Evolutionary conservation across 768 basidiomycete species (phyloP).

Genomic region (Pisolithus tinctorius): DNA sequence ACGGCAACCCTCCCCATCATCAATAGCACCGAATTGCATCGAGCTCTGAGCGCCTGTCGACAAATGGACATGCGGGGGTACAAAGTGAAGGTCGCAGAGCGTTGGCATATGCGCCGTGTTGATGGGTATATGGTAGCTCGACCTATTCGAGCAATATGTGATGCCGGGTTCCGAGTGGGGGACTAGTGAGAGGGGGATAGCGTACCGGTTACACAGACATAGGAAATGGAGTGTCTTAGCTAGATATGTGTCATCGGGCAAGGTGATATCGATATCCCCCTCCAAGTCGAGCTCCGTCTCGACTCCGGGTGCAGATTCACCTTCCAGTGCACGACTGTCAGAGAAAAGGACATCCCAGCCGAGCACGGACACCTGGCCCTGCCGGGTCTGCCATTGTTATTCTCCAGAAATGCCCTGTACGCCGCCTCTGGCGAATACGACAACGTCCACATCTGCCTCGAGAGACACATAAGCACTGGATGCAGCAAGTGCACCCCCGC

Average conservation of each 20-base stretch:
- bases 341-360: conserved; percentile 36
- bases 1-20: conserved; percentile 88
- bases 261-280: conserved; percentile 35
- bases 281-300: conserved; percentile 10
- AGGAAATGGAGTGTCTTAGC: conserved; percentile 25
- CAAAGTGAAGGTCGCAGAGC: conserved; percentile 86
- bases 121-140: conserved; percentile 57
- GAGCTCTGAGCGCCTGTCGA: conserved; percentile 38
- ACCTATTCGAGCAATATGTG: conserved; percentile 50
- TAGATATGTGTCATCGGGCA: conserved; percentile 46
- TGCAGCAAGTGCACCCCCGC: too few species aligned
- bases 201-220: conserved; percentile 84
- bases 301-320: neutral
- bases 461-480: too few species aligned
- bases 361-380: conserved; percentile 50
- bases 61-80: conserved; percentile 62
- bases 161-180: conserved; percentile 37
- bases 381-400: conserved; percentile 53
- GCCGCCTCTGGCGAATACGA: conserved; percentile 52
- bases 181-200: conserved; percentile 35
- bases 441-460: conserved; percentile 69
- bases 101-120: conserved; percentile 82
- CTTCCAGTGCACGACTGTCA: neutral
- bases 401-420: conserved; percentile 56
- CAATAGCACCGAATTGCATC: conserved; percentile 78